These are phyloP conservation scores for Saussurea involucrata DNA, from an alignment of 129 eudicot genomes.

Conservation along the genomic window DNA sequence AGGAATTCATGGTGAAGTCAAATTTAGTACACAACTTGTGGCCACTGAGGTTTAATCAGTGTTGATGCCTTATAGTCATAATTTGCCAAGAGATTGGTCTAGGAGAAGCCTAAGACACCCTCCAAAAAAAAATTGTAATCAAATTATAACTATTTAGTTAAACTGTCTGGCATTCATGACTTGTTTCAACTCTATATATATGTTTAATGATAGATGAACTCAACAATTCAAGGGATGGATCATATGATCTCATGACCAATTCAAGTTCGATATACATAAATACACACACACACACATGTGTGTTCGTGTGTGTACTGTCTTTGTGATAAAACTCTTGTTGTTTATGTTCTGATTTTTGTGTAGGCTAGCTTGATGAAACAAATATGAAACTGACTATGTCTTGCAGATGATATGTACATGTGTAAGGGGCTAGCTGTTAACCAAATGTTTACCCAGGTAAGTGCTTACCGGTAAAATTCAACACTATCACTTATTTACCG, in stretches of 20 bases:
- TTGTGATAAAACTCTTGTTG: neutral
- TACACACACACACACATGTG: neutral
- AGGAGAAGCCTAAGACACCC: too few relatives aligned
- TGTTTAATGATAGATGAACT: too few relatives aligned
- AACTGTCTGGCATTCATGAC: neutral
- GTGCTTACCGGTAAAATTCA: too few relatives aligned
- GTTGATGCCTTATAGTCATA: too few relatives aligned
- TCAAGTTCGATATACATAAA: neutral
- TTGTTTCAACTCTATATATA: neutral
- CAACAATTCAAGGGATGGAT: too few relatives aligned
- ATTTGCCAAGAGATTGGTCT: too few relatives aligned
- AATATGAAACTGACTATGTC: neutral
- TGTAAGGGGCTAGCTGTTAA: too few relatives aligned
- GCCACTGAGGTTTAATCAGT: too few relatives aligned
- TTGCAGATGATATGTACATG: neutral
- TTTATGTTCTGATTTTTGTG: neutral
- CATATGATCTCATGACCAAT: too few relatives aligned
- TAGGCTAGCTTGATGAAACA: neutral
- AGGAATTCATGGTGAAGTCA: neutral
- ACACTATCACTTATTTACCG: too few relatives aligned
- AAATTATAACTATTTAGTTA: neutral
- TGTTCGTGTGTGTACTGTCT: neutral
- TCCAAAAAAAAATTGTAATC: too few relatives aligned
- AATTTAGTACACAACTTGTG: constrained; percentile 1
- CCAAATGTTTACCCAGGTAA: too few relatives aligned